Base-by-base conservation (phyloP, 306 rosid species). In the Dryas alaskensis region DNA sequence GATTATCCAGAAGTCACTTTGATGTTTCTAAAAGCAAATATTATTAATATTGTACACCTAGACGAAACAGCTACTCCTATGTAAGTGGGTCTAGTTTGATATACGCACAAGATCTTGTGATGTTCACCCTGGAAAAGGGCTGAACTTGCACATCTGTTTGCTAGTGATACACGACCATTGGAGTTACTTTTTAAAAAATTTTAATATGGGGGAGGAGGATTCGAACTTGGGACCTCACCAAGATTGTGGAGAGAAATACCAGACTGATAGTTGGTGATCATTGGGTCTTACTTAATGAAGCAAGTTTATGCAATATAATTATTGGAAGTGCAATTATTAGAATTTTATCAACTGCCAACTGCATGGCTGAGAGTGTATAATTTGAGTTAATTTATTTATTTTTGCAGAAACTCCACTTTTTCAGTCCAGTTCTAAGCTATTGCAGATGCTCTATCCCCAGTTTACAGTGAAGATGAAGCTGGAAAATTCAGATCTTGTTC, bases 401-500 rank as follows among this genome's bases (percentile, higher is more conserved):
- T 25, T 25, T 53, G 13, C 3, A 12, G 13, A 31, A n/a, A 17
- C 37, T 51, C 27, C 49, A 9, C 6, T 1, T 47, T 14, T 39
- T 40, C 16, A 0, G 51, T 42, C 9, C 31, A 68, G 8, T 67
- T 51, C 4, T 37, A 16, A 67, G 52, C 75, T 53, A 54, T 78
- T 60, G 27, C 69, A 68, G 66, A 77, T 60, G 37, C 46, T 58
- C 65, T 81, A 53, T 72, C 73, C 58, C 61, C 79, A 75, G 70
- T 65, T 66, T 69, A 78, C 81, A 67, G 70, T 40, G 60, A 53
- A 73, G 76, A 78, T 70, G 51, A 74, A 63, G 76, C 63, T 45
- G 79, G 72, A 40, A 31, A 73, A 79, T 42, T 17, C 73, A 72
- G 76, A 67, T 65, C 27, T 76, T 49, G 53, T n/a, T 75, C 27